Conservation (phyloP, 768 basidiomycete genomes). For the Auriscalpium microsporum region DNA sequence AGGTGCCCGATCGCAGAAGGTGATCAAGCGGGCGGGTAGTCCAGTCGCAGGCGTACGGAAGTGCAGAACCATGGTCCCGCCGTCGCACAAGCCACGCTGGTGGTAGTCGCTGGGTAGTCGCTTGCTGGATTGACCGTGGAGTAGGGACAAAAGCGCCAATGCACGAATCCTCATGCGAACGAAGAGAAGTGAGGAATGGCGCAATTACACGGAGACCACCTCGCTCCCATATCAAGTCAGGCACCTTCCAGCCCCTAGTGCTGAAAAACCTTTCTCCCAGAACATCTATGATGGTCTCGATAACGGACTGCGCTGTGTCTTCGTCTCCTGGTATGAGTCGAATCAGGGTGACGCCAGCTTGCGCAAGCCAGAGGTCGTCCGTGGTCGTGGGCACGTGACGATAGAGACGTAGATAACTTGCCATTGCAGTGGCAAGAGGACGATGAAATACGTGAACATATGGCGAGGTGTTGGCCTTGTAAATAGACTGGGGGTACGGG, state of each 20-base stretch:
- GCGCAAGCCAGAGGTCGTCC: constrained; percentile 56
- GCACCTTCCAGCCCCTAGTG: constrained; percentile 28
- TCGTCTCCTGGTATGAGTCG: constrained; percentile 72
- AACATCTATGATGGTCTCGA: constrained; percentile 30
- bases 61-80: constrained; percentile 21
- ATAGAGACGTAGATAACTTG: constrained; percentile 50
- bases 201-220: constrained; percentile 41
- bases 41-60: constrained; percentile 59
- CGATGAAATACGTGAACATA: constrained; percentile 34
- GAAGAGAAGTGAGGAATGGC: constrained; percentile 51
- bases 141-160: constrained; percentile 46
- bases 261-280: constrained; percentile 36
- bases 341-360: constrained; percentile 48
- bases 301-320: constrained; percentile 36
- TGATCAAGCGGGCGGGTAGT: constrained; percentile 61
- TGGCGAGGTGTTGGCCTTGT: constrained; percentile 14
- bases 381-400: constrained; percentile 46
- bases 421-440: constrained; percentile 47
- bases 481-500: constrained; percentile 39
- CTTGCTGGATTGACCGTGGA: constrained; percentile 45
- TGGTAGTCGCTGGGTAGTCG: constrained; percentile 46
- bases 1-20: constrained; percentile 69
- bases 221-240: constrained; percentile 39
- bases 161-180: constrained; percentile 29
- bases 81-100: constrained; percentile 6